Conservation (phyloP, 1,139 yeast genomes). For the Trichomonascaceae sp. region DNA sequence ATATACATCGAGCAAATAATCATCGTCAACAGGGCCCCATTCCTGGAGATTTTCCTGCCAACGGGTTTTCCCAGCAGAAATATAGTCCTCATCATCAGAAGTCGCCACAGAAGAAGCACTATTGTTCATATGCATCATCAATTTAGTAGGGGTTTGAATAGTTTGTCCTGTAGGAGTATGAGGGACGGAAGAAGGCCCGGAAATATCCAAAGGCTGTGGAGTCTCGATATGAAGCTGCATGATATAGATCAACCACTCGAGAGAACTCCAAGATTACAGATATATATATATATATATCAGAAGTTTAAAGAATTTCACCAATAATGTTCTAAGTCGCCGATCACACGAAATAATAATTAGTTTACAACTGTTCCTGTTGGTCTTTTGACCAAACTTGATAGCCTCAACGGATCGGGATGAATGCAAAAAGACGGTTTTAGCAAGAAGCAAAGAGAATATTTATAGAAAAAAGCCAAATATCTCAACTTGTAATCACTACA, state of each 20-base stretch:
- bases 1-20: slow-evolving; percentile 24
- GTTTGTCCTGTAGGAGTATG: slow-evolving; percentile 18
- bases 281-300: no score
- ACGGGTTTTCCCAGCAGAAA: slow-evolving; percentile 14
- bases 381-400: no score
- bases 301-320: no score
- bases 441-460: not conserved
- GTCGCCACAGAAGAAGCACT: slow-evolving; percentile 23
- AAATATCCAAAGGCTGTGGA: not conserved
- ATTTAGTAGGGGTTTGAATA: slow-evolving; percentile 12
- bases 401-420: no score
- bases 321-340: no score
- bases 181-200: slow-evolving; percentile 12
- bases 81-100: slow-evolving; percentile 24
- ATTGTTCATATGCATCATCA: slow-evolving; percentile 20
- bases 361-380: no score
- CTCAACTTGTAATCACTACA: not conserved
- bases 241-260: not conserved
- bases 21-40: slow-evolving; percentile 31
- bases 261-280: no score
- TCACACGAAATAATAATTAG: no score
- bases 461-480: not conserved
- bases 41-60: slow-evolving; percentile 11
- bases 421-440: no score
- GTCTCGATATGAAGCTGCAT: not conserved